Base-by-base conservation (phyloP, 257 asterid genomes). In the Przewalskia tangutica region DNA sequence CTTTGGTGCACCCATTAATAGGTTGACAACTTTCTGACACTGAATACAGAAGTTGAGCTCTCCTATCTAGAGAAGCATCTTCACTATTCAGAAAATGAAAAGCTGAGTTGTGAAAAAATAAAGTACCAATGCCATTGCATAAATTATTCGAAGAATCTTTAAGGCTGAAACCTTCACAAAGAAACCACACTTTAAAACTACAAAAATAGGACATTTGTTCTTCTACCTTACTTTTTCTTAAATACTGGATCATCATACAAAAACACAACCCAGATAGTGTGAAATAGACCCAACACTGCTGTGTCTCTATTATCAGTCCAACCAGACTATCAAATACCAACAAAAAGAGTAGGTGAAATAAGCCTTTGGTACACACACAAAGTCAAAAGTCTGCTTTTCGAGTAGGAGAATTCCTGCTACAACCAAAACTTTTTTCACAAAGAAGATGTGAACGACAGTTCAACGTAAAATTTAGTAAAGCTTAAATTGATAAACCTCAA, bases 1-100 rank as follows among this genome's bases (percentile, higher is more conserved):
- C 82, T 97, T 97, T 64, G 99, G 99, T 77, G 98, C 99, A 88
- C 99, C 99, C 99, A 97, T 96, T 32, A 55, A 70, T 86, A 66
- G 34, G 83, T 64, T 46, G 83, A 20, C 56, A 84, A 36, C 67
- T 50, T 3, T 50, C 36, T 58, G 32, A 40, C 54, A 50, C 46
- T 48, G 53, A 50, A 32, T 17, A 66, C 59, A 54, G 54, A 64
- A 81, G 51, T 76, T 59, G 64, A 84, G 42, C 51, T 18, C 55
- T 71, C 75, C 77, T 36, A 65, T 71, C 70, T 79, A 59, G 42
- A 81, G 40, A 34, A 27, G 78, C 7, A 38, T 18, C 83, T 81
- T 18, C 42, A 65, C 16, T 75, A 50, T 75, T 75, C 63, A 75
- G 63, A 14, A 50, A 50, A 50, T 27, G 9, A 75, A 50, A 75